A percentile compares a stretch with the other conserved stretches of the same genome.
These are phyloP conservation scores for Populus ilicifolia DNA, from an alignment of 345 rosid species.

Conservation along the genomic window DNA sequence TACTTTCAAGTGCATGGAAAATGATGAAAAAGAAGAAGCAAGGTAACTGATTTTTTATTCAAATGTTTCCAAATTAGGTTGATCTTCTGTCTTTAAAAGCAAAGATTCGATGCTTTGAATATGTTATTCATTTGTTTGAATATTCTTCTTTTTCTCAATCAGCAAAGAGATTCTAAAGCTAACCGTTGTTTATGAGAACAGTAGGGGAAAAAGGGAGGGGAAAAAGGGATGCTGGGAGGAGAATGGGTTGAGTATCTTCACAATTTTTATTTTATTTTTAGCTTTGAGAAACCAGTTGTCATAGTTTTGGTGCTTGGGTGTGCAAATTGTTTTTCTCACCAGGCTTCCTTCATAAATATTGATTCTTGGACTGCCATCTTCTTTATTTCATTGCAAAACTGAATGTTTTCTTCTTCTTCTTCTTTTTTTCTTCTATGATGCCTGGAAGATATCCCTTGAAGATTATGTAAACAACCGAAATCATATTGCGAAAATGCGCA, in stretches of 20 bases:
- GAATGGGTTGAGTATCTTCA: background rate
- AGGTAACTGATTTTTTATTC: background rate
- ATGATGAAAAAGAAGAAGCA: background rate
- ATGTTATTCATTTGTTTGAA: background rate
- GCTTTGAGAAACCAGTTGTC: background rate
- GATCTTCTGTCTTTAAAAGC: background rate
- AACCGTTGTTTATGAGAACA: background rate
- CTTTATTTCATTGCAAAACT: background rate
- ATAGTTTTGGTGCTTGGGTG: background rate
- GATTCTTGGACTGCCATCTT: background rate
- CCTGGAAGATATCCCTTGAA: constrained; percentile 65
- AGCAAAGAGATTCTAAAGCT: background rate
- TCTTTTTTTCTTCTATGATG: constrained; percentile 11
- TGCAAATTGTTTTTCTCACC: background rate
- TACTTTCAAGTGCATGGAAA: background rate
- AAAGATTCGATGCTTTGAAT: too few species aligned
- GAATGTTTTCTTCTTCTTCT: constrained; percentile 7
- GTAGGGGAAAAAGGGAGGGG: background rate
- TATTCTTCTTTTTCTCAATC: background rate
- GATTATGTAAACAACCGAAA: constrained; percentile 54
- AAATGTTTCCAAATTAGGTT: background rate
- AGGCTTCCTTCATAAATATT: background rate
- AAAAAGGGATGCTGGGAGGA: background rate
- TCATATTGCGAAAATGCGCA: constrained; percentile 78
- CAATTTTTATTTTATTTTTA: too few species aligned